These are phyloP conservation scores for Aphanomyces astaci DNA, from an alignment of 352 stramenopile genomes.

Conservation along the genomic window DNA sequence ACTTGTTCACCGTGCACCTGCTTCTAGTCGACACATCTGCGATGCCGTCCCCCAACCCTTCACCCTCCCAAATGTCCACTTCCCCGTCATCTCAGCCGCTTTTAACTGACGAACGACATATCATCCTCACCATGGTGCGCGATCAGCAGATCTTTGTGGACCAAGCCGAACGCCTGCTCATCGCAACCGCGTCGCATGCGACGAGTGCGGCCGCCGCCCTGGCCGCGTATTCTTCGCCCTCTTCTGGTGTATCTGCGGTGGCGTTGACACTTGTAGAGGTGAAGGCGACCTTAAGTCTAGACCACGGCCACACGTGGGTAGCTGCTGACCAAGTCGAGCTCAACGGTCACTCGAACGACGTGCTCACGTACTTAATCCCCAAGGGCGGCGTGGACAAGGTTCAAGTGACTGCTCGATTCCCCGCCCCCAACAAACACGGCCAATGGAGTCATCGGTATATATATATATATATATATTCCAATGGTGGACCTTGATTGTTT, in stretches of 20 bases:
- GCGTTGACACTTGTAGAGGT: slow-evolving; percentile 8
- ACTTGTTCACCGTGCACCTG: neutral
- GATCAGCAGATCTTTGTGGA: slow-evolving; percentile 14
- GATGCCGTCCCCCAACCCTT: neutral
- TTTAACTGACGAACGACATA: slow-evolving; percentile 8
- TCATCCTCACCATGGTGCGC: slow-evolving; percentile 12
- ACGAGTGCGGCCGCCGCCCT: neutral
- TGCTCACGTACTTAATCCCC: neutral
- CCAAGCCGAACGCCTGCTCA: slow-evolving; percentile 10
- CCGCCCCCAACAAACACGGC: slow-evolving; percentile 1
- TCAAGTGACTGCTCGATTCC: neutral
- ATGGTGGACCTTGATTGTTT: too few relatives aligned
- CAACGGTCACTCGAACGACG: neutral
- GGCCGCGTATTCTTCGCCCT: neutral
- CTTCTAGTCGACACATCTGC: slow-evolving; percentile 1
- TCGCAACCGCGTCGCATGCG: neutral
- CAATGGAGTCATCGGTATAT: slow-evolving; percentile 8
- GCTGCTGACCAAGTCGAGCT: neutral
- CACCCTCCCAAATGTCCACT: neutral
- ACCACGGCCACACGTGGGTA: slow-evolving; percentile 4
- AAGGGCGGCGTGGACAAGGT: neutral
- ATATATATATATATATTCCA: neutral
- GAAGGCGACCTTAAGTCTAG: neutral
- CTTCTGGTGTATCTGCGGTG: neutral
- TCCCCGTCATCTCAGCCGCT: neutral